Conservation (phyloP, 1,284 basidiomycete species). For the Ceratobasidium sp. region DNA sequence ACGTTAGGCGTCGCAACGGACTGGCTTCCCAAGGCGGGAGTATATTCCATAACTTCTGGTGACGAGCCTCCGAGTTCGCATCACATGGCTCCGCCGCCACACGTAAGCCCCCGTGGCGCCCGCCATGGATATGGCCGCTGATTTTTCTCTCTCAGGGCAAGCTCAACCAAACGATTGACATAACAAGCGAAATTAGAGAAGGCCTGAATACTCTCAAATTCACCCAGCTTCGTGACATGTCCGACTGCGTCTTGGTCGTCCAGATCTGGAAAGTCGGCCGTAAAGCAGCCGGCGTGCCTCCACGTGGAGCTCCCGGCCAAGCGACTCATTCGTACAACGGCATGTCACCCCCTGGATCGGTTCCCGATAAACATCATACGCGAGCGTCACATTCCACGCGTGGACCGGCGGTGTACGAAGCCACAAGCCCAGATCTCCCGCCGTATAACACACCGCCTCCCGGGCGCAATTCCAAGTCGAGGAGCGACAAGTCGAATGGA, state of each 20-base stretch:
- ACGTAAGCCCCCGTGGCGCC: slow-evolving; percentile 10
- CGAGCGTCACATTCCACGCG: slow-evolving; percentile 15
- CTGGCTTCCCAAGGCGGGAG: slow-evolving; percentile 39
- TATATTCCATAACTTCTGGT: slow-evolving; percentile 40
- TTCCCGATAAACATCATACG: slow-evolving; percentile 15
- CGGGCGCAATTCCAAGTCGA: slow-evolving; percentile 1
- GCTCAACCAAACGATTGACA: slow-evolving; percentile 40
- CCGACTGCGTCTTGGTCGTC: slow-evolving; percentile 36
- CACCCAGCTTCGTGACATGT: slow-evolving; percentile 38
- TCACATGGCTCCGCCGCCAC: slow-evolving; percentile 36
- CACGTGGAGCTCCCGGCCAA: slow-evolving; percentile 1
- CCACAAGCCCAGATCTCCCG: slow-evolving; percentile 21
- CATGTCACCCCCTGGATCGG: slow-evolving; percentile 18
- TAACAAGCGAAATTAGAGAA: slow-evolving; percentile 41
- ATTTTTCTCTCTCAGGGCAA: slow-evolving; percentile 20
- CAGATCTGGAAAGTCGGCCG: slow-evolving; percentile 39
- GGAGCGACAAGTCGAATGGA: slow-evolving; percentile 16
- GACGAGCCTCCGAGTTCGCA: slow-evolving; percentile 35
- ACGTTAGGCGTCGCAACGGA: slow-evolving; percentile 35
- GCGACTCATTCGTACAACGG: not conserved
- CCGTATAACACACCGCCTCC: slow-evolving; percentile 12
- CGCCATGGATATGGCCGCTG: slow-evolving; percentile 1
- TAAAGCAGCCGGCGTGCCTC: not conserved
- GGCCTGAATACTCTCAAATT: slow-evolving; percentile 38
- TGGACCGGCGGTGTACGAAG: slow-evolving; percentile 29